Evolutionary conservation across 1,139 yeast genomes (phyloP), one percentile per base, ranked within the genome.

Genomic region (Geotrichum histeridarum): DNA sequence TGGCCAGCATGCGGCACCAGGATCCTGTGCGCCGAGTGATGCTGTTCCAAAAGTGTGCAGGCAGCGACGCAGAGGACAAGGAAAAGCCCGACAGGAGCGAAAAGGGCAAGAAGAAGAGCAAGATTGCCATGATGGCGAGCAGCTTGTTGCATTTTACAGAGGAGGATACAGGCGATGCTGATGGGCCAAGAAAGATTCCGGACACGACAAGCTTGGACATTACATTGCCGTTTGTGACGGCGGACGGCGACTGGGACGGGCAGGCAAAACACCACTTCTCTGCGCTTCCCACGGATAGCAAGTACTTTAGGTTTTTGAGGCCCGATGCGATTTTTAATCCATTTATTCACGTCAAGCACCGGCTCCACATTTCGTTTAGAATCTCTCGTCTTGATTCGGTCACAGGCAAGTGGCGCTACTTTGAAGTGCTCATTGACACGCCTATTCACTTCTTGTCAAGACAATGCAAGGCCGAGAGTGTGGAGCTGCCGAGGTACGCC

Each of bases 391-490:
- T 67, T 15, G 83, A 81, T 57, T 70, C 74, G 51, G 37, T 12
- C n/a, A 9, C 14, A 39, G 15, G 27, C 15, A 74, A 73, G 49
- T 73, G 86, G 72, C 91, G 88, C 63, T 95, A 88, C 68, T 90
- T 84, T 65, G 96, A 90, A 64, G 95, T 90, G 48, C 83, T 89
- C 51, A 86, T 90, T 46, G 96, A 89, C 67, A 86, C 96, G 0
- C 96, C 96, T 0, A 76, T 90, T 52, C 77, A 79, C 33, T 73
- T 90, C 53, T 75, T 88, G 48, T 84, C 94, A 53, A 80, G 88
- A 30, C 78, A 81, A 59, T 89, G 96, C 72, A 78, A 76, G 48
- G 80, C 77, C 12, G 90, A 79, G 2, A 83, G 83, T 45, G 74
- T 83, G 47, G 87, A 84, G 50, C 75, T 89, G 53, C 96, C 96